Evolutionary conservation across 129 eudicot genomes (phyloP).

Genomic region (Apium graveolens): DNA sequence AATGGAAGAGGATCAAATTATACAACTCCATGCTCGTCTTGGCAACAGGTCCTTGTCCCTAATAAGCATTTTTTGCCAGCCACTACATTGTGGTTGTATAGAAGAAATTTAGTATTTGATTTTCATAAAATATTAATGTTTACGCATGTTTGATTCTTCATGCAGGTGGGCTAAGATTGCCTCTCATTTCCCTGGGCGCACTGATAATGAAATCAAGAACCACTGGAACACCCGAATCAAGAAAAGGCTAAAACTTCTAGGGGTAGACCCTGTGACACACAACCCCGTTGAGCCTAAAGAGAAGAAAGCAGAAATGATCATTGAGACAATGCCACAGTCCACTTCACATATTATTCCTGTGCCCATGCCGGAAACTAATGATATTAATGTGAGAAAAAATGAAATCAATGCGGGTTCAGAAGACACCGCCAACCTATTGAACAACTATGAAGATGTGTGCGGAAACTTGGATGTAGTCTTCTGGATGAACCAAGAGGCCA

Average conservation of each 20-base stretch:
- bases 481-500: conserved; percentile 26
- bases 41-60: conserved; percentile 59
- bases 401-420: conserved; percentile 9
- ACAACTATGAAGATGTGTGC: conserved; percentile 11
- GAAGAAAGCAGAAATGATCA: conserved; percentile 13
- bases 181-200: conserved; percentile 70
- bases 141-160: not conserved
- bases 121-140: not conserved
- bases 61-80: not conserved
- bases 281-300: conserved; percentile 33
- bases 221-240: conserved; percentile 80
- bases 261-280: conserved; percentile 46
- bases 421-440: conserved; percentile 3
- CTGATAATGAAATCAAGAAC: conserved; percentile 68
- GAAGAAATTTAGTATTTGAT: not conserved
- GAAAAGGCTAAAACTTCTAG: conserved; percentile 58
- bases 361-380: conserved; percentile 6
- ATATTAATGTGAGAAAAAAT: not conserved
- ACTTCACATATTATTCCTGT: not conserved
- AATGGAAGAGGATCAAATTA: conserved; percentile 55
- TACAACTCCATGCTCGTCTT: conserved; percentile 62
- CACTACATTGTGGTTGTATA: not conserved
- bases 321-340: not conserved
- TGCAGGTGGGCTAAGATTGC: conserved; percentile 77
- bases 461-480: conserved; percentile 18